Conservation (phyloP, 108 stramenopile species). For the Cyclotella sp. region DNA sequence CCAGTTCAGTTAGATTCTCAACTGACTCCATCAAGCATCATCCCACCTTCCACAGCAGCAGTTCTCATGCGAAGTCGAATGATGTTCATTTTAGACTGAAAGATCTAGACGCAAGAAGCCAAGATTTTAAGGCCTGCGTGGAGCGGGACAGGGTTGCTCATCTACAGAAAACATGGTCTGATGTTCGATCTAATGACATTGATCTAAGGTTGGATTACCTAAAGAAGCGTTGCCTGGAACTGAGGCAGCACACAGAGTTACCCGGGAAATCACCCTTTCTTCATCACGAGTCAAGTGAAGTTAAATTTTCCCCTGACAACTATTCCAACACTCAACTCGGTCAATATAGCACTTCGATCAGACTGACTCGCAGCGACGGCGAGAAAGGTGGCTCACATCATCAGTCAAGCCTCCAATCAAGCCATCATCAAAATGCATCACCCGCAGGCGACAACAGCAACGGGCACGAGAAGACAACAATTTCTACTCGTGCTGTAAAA, state of each 20-base stretch:
- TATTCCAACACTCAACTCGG: background rate
- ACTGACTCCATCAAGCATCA: background rate
- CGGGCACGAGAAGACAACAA: background rate
- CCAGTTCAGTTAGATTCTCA: background rate
- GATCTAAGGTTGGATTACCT: constrained; percentile 14
- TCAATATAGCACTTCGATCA: background rate
- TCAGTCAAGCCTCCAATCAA: background rate
- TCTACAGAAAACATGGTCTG: background rate
- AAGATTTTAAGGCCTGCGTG: background rate
- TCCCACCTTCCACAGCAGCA: background rate
- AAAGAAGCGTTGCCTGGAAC: background rate
- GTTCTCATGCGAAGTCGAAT: background rate
- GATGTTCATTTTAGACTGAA: constrained; percentile 12
- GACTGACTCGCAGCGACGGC: background rate
- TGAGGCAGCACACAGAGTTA: constrained; percentile 11
- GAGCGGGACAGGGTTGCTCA: background rate
- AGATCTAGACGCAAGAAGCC: constrained; percentile 12
- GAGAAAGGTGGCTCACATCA: background rate
- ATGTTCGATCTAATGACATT: constrained; percentile 18
- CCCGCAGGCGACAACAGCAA: background rate
- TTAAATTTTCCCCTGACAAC: background rate
- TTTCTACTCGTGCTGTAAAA: background rate
- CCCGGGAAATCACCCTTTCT: background rate
- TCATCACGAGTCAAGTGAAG: background rate
- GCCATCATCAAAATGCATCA: background rate